These are phyloP conservation scores for Apiospora malaysiana DNA, from an alignment of 2,329 filamentous ascomycete genomes.

Conservation along the genomic window DNA sequence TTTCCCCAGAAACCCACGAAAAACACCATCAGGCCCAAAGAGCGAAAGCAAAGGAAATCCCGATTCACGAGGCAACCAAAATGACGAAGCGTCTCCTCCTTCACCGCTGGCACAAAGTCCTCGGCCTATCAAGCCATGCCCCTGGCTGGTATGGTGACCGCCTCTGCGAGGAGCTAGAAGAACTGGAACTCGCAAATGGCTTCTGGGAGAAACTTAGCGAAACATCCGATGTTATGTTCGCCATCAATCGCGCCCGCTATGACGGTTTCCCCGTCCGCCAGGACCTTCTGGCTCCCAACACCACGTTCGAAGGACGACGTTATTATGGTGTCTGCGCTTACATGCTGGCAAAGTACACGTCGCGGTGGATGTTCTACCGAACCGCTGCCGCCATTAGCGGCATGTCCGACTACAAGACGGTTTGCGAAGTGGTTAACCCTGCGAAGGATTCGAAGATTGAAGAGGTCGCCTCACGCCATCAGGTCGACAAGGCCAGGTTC, in stretches of 20 bases:
- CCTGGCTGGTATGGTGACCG: slow-evolving; percentile 47
- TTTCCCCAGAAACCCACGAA: not conserved
- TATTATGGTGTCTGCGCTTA: slow-evolving; percentile 42
- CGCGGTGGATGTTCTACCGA: slow-evolving; percentile 49
- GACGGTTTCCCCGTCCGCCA: slow-evolving; percentile 43
- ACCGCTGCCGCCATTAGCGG: slow-evolving; percentile 41
- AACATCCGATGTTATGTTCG: slow-evolving; percentile 50
- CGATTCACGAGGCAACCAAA: not conserved
- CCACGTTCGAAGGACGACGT: slow-evolving; percentile 25
- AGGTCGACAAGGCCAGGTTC: slow-evolving; percentile 42
- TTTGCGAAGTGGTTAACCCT: slow-evolving; percentile 53
- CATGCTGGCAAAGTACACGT: slow-evolving; percentile 51
- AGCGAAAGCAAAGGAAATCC: not conserved
- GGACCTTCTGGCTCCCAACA: slow-evolving; percentile 34
- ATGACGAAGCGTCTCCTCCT: not conserved
- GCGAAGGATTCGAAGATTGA: slow-evolving; percentile 43
- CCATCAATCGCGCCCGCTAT: slow-evolving; percentile 44
- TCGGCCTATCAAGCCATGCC: slow-evolving; percentile 39
- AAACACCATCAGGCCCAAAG: not conserved
- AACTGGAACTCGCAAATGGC: slow-evolving; percentile 40
- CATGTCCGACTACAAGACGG: slow-evolving; percentile 28
- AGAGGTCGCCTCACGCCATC: slow-evolving; percentile 45
- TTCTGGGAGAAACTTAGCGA: slow-evolving; percentile 46
- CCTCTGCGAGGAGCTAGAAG: slow-evolving; percentile 45
- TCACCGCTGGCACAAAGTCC: slow-evolving; percentile 27